phyloP scores from a whole-genome alignment of 768 basidiomycete species.

The Chalciporus piperatus region DNA sequence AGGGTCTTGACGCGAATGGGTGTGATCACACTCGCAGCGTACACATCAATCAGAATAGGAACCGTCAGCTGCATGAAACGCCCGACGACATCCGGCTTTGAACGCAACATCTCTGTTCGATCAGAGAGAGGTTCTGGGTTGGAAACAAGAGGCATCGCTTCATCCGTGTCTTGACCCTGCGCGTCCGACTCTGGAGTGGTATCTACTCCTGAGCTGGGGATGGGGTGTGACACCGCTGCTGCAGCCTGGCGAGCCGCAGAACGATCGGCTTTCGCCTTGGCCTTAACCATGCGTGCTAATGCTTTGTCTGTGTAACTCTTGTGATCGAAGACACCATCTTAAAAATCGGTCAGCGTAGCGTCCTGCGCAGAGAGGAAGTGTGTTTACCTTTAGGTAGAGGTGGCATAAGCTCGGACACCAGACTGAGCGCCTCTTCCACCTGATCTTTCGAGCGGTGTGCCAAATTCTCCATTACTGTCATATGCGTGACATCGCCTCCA shows the following conservation, averaged over 20 bases:
- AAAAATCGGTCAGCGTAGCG: too few species aligned
- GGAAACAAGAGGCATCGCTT: conserved; percentile 32
- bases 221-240: conserved; percentile 29
- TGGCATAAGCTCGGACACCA: conserved; percentile 90
- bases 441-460: conserved; percentile 97
- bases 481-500: conserved; percentile 87
- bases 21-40: conserved; percentile 92
- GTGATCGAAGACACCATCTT: too few species aligned
- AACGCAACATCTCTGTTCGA: conserved; percentile 73
- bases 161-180: conserved; percentile 43
- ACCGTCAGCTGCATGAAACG: conserved; percentile 87
- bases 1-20: conserved; percentile 88
- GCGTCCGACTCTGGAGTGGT: conserved; percentile 32
- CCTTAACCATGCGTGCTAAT: conserved; percentile 32
- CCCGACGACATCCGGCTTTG: conserved; percentile 70
- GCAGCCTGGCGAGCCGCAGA: conserved; percentile 62
- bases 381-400: conserved; percentile 77
- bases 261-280: conserved; percentile 79
- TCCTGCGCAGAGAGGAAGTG: too few species aligned
- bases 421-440: conserved; percentile 87
- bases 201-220: conserved; percentile 26
- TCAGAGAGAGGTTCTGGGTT: conserved; percentile 40
- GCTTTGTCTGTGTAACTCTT: too few species aligned
- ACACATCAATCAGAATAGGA: conserved; percentile 96
- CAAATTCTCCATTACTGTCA: conserved; percentile 97